Evolutionary conservation across 768 basidiomycete species (phyloP).

Genomic region (Leccinum imitatum): DNA sequence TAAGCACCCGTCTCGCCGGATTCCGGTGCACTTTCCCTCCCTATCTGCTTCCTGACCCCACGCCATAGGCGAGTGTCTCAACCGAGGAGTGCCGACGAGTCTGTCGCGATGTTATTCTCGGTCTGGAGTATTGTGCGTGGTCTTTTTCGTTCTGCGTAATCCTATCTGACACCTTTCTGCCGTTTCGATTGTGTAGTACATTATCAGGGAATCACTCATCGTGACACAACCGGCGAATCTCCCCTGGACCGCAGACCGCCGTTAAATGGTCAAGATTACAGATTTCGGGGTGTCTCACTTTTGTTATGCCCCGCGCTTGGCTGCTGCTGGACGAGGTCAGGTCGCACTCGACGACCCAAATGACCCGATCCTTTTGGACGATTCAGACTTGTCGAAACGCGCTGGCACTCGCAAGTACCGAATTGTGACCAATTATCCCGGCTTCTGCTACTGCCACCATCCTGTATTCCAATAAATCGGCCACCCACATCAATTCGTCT

Average conservation of each 20-base stretch:
- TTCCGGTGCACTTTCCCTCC: conserved; percentile 14
- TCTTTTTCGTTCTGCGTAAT: conserved; percentile 7
- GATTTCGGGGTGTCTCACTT: conserved; percentile 99
- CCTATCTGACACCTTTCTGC: conserved; percentile 3
- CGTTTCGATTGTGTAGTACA: conserved; percentile 62
- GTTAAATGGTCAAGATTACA: conserved; percentile 85
- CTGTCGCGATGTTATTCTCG: conserved; percentile 89
- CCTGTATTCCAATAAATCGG: conserved; percentile 30
- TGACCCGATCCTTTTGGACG: conserved; percentile 73
- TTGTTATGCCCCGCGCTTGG: conserved; percentile 82
- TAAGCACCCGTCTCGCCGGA: conserved; percentile 44
- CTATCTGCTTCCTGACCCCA: conserved; percentile 25
- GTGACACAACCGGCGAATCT: conserved; percentile 99
- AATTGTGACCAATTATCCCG: conserved; percentile 33
- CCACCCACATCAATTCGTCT: conserved; percentile 30
- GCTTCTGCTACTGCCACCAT: conserved; percentile 33
- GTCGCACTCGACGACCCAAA: conserved; percentile 43
- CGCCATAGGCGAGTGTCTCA: conserved; percentile 32
- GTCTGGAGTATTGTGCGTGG: conserved; percentile 89
- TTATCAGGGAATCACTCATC: conserved; percentile 96
- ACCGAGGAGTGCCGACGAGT: conserved; percentile 63
- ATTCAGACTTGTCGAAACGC: conserved; percentile 83
- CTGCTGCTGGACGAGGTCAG: conserved; percentile 50
- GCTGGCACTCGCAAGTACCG: conserved; percentile 78
- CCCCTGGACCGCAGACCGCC: conserved; percentile 82